Percentiles rank a stretch among this genome's conserved stretches.
These are phyloP conservation scores for Penicillium fuscoglaucum DNA, from an alignment of 2,329 filamentous ascomycete genomes.

Conservation along the genomic window DNA sequence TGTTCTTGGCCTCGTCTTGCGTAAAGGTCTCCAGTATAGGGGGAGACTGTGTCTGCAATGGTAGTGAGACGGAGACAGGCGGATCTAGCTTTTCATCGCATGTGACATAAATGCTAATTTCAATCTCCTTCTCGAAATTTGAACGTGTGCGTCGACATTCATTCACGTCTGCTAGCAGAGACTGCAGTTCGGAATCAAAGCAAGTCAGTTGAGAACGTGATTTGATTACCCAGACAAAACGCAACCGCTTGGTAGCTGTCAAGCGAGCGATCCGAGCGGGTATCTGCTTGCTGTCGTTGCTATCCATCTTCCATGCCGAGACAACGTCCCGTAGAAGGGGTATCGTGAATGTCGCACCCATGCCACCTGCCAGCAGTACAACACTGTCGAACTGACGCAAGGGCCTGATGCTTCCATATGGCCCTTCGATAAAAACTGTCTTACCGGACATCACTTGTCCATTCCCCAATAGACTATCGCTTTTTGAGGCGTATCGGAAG, in stretches of 20 bases:
- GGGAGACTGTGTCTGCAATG: background rate
- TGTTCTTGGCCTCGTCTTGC: conserved; percentile 11
- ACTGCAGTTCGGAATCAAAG: conserved; percentile 54
- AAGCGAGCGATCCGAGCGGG: conserved; percentile 22
- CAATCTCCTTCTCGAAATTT: conserved; percentile 46
- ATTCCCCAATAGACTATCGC: conserved; percentile 26
- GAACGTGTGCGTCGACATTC: conserved; percentile 31
- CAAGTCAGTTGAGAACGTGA: conserved; percentile 54
- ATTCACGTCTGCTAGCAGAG: conserved; percentile 47
- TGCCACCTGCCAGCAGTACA: conserved; percentile 60
- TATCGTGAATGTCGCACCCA: conserved; percentile 59
- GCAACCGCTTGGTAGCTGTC: conserved; percentile 51
- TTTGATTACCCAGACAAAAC: conserved; percentile 62
- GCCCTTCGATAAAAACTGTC: conserved; percentile 54
- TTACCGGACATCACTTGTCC: conserved; percentile 22
- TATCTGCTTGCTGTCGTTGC: conserved; percentile 5
- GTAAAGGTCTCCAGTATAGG: background rate
- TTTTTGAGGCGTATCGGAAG: conserved; percentile 52
- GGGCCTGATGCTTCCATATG: conserved; percentile 54
- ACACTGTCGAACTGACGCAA: conserved; percentile 62
- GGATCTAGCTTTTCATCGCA: conserved; percentile 50
- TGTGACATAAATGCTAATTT: conserved; percentile 57
- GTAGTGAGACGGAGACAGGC: conserved; percentile 28
- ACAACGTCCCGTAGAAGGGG: conserved; percentile 60
- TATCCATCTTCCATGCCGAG: conserved; percentile 45